phyloP scores from a whole-genome alignment of 352 stramenopile genomes.

The Pythium vanterpoolii region DNA sequence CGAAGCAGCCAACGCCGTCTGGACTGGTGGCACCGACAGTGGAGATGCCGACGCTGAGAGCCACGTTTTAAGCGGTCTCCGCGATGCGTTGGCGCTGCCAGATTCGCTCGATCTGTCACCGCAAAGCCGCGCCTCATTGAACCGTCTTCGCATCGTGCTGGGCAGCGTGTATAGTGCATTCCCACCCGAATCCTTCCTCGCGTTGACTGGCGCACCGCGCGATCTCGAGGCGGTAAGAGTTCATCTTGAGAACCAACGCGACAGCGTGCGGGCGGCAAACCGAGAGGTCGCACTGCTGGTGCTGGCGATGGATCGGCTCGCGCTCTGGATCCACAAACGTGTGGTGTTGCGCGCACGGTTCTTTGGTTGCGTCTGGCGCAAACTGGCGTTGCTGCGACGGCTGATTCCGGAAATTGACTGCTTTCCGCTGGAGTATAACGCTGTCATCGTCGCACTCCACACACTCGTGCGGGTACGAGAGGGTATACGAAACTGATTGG shows the following conservation, averaged over 20 bases:
- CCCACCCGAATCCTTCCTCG: neutral
- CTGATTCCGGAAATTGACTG: slow-evolving; percentile 50
- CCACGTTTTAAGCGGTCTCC: slow-evolving; percentile 2
- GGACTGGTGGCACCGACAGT: neutral
- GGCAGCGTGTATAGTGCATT: slow-evolving; percentile 11
- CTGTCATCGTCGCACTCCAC: slow-evolving; percentile 24
- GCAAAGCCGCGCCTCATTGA: slow-evolving; percentile 5
- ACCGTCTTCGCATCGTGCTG: slow-evolving; percentile 15
- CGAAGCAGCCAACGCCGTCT: neutral
- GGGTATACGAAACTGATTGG: neutral
- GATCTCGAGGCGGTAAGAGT: neutral
- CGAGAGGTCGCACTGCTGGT: slow-evolving; percentile 50
- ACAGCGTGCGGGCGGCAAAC: slow-evolving; percentile 32
- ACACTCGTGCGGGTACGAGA: slow-evolving; percentile 19
- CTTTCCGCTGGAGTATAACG: slow-evolving; percentile 27
- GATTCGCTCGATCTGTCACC: slow-evolving; percentile 1
- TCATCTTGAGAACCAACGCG: slow-evolving; percentile 25
- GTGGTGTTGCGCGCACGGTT: slow-evolving; percentile 21
- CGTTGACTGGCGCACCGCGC: slow-evolving; percentile 4
- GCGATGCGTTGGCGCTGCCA: slow-evolving; percentile 10
- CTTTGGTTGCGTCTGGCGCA: slow-evolving; percentile 20
- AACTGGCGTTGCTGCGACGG: slow-evolving; percentile 29
- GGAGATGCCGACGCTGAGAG: slow-evolving; percentile 11
- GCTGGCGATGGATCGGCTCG: slow-evolving; percentile 30
- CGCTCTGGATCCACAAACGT: slow-evolving; percentile 6